Evolutionary conservation across 225 moss, liverwort and hornwort species (phyloP).

Genomic region (Sphagnum tenellum): DNA sequence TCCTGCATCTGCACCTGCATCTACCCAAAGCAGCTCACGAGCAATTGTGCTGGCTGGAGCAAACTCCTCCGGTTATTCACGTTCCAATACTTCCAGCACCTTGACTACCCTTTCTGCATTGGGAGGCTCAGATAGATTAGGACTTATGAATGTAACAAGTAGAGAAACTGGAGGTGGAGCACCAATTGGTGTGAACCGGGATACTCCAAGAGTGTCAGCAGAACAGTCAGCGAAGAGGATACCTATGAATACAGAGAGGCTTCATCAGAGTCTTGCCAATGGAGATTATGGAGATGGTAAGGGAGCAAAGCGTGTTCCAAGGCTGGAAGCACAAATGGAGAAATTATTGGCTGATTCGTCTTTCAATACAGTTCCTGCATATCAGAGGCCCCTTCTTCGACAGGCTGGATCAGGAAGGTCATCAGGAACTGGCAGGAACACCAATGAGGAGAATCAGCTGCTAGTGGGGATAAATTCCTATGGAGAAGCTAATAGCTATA

Average conservation of each 20-base stretch:
- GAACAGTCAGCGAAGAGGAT: conserved; percentile 10
- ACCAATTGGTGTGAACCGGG: conserved; percentile 2
- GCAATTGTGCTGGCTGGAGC: neutral
- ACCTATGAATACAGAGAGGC: conserved; percentile 5
- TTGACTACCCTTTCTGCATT: conserved; percentile 7
- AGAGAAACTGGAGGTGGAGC: conserved; percentile 5
- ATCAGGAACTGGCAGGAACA: conserved; percentile 29
- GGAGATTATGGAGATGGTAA: conserved; percentile 14
- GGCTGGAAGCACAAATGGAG: conserved; percentile 9
- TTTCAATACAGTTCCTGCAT: conserved; percentile 15
- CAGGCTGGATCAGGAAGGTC: conserved; percentile 41
- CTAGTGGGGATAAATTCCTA: conserved; percentile 9
- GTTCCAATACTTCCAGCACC: conserved; percentile 5
- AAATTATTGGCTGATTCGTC: conserved; percentile 14
- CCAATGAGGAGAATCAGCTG: conserved; percentile 34
- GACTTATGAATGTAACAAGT: neutral
- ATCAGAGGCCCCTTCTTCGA: conserved; percentile 40
- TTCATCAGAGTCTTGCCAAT: conserved; percentile 4
- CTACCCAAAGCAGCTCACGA: conserved; percentile 16
- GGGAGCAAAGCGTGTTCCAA: conserved; percentile 17
- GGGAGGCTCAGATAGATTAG: conserved; percentile 5
- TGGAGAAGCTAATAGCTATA: conserved; percentile 35
- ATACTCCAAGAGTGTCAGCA: conserved; percentile 1
- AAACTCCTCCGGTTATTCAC: conserved; percentile 2
- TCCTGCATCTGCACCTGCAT: conserved; percentile 42